Evolutionary conservation across 352 stramenopile species (phyloP).

Genomic region (Globisporangium carolinianum): DNA sequence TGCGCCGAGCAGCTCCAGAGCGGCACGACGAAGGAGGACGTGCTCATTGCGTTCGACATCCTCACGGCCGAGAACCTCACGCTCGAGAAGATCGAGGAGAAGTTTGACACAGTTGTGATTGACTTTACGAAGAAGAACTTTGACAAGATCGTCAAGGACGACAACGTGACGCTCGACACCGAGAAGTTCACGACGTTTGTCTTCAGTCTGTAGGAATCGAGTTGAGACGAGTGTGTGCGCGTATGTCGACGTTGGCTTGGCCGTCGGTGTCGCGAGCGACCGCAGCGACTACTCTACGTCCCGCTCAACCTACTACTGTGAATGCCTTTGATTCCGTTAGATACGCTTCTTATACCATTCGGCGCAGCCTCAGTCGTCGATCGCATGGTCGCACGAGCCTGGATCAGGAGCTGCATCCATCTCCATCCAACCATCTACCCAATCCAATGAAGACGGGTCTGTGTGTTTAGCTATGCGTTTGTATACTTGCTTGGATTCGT

Average conservation of each 20-base stretch:
- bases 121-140: constrained; percentile 82
- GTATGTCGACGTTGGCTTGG: too few species aligned
- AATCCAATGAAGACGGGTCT: too few species aligned
- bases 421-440: too few species aligned
- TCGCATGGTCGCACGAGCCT: too few species aligned
- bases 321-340: too few species aligned
- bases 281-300: too few species aligned
- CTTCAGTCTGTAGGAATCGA: constrained; percentile 56
- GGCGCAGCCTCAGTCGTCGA: too few species aligned
- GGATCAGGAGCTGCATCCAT: too few species aligned
- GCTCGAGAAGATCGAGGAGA: constrained; percentile 70
- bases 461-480: neutral
- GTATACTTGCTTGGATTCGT: neutral
- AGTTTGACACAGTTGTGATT: constrained; percentile 64
- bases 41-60: constrained; percentile 77
- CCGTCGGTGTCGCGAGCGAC: too few species aligned
- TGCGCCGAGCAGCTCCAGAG: constrained; percentile 86
- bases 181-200: constrained; percentile 76
- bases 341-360: too few species aligned
- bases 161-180: constrained; percentile 57
- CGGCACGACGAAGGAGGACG: constrained; percentile 76
- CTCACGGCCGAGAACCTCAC: constrained; percentile 67
- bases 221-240: neutral
- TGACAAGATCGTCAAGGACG: constrained; percentile 34
- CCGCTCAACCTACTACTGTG: too few species aligned